Evolutionary conservation across 2,329 filamentous ascomycete species (phyloP).

Genomic region (Fusarium oligoseptatum): DNA sequence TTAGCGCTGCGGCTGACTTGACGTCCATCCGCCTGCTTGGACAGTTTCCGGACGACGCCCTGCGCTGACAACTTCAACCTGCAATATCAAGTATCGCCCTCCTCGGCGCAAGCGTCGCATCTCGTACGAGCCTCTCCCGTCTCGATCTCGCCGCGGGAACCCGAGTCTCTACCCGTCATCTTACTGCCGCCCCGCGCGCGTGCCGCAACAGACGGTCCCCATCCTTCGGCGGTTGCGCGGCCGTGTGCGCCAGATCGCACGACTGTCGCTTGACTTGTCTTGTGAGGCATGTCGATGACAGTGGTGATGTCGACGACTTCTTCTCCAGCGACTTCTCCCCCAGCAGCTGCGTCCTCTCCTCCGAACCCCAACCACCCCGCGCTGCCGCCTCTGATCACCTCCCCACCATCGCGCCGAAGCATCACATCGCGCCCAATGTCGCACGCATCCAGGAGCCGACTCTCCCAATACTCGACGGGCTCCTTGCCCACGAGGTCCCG

Average conservation of each 20-base stretch:
- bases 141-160: conserved; percentile 28
- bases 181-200: conserved; percentile 38
- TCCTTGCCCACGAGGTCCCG: conserved; percentile 80
- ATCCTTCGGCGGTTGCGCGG: conserved; percentile 46
- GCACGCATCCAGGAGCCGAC: conserved; percentile 82
- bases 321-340: conserved; percentile 67
- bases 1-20: conserved; percentile 47
- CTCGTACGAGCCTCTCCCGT: conserved; percentile 10
- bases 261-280: conserved; percentile 42
- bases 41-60: conserved; percentile 27
- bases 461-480: conserved; percentile 85
- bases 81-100: conserved; percentile 21
- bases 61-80: conserved; percentile 24
- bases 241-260: conserved; percentile 49
- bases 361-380: conserved; percentile 66
- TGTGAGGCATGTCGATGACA: conserved; percentile 55
- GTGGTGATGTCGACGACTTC: conserved; percentile 70
- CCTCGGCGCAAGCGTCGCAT: conserved; percentile 30
- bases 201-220: conserved; percentile 28
- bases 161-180: conserved; percentile 32
- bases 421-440: conserved; percentile 76
- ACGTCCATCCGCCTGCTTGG: conserved; percentile 35
- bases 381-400: conserved; percentile 70
- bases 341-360: conserved; percentile 59
- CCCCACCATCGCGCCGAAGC: conserved; percentile 69